Base-by-base conservation (phyloP, 805 yeast genomes). In the Jamesozyma gamospora region DNA sequence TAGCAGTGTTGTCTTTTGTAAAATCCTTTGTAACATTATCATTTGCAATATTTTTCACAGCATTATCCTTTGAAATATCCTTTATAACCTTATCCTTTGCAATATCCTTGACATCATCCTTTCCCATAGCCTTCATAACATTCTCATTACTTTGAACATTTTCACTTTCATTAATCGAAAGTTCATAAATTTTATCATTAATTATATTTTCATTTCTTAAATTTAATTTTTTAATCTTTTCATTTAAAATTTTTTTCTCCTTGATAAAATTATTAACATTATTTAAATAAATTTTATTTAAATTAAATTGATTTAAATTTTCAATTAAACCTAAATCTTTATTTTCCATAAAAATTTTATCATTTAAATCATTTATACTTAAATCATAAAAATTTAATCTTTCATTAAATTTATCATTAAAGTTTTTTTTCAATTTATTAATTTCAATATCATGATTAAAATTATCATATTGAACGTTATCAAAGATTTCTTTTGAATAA, bases 401-500 rank as follows among this genome's bases (percentile, higher is more conserved):
- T 26, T 43, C 32, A 4, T 44, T 46, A 28, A 45, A 51, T 28
- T 41, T 45, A 16, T 45, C 46, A 32, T 40, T 36, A 17, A 41
- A 43, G 5, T 40, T 39, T 27, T 35, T 37, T 11, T 36, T 36
- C 28, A 37, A 39, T 7, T 38, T 34, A 10, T 40, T 38, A 18
- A 55, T 18, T 41, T 48, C 47, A 15, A 36, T 31, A 18, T 50
- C 40, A 44, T 55, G 58, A 5, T 39, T 40, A 2, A 37, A 34
- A 21, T 47, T 49, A 15, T 53, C 52, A 30, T 42, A 45, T 19
- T 46, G 44, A n/a, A 52, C 34, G 34, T 52, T 52, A 39, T 56
- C 61, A 42, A 51, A 53, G 11, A 53, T 43, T n/a, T 53, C 54
- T 39, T 52, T 55, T n/a, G 58, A 48, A 33, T 52, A 39, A 10